phyloP scores from a whole-genome alignment of 495 filamentous ascomycete species.

The Thermothielavioides terrestris region DNA sequence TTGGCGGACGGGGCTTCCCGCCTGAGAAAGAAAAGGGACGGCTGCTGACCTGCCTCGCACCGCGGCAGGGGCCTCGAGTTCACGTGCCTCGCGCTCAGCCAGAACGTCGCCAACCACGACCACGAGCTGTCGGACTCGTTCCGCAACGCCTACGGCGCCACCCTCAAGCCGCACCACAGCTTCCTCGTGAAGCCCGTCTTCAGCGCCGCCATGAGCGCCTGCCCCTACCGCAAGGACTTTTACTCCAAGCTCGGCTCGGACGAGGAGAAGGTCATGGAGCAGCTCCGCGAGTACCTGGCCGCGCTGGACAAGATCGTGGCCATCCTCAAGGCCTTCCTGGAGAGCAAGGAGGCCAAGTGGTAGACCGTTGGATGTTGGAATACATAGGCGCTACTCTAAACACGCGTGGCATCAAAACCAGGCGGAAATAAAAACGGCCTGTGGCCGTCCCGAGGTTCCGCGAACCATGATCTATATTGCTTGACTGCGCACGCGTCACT shows the following conservation, averaged over 20 bases:
- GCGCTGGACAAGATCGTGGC: slow-evolving; percentile 64
- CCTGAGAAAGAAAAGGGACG: not conserved
- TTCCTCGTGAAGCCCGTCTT: slow-evolving; percentile 84
- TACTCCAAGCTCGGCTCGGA: slow-evolving; percentile 75
- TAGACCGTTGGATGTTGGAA: slow-evolving; percentile 33
- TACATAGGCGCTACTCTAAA: too few relatives aligned
- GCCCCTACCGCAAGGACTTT: slow-evolving; percentile 85
- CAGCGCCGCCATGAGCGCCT: slow-evolving; percentile 81
- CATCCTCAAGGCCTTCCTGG: slow-evolving; percentile 68
- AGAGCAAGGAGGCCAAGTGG: slow-evolving; percentile 62
- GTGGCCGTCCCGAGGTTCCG: too few relatives aligned
- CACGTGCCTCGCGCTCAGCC: slow-evolving; percentile 71
- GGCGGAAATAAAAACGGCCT: too few relatives aligned
- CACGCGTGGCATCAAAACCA: too few relatives aligned
- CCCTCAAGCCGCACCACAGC: slow-evolving; percentile 84
- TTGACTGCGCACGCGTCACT: too few relatives aligned
- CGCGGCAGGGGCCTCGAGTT: slow-evolving; percentile 74
- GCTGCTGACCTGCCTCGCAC: slow-evolving; percentile 1
- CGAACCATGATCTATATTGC: too few relatives aligned
- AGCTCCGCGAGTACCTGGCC: slow-evolving; percentile 59
- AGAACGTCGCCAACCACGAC: slow-evolving; percentile 55
- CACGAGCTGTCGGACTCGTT: slow-evolving; percentile 82
- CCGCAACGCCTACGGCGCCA: slow-evolving; percentile 69
- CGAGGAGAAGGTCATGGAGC: slow-evolving; percentile 47
- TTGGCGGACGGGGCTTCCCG: too few relatives aligned